phyloP scores from a whole-genome alignment of 2,329 filamentous ascomycete genomes.

The Penicillium sp. region DNA sequence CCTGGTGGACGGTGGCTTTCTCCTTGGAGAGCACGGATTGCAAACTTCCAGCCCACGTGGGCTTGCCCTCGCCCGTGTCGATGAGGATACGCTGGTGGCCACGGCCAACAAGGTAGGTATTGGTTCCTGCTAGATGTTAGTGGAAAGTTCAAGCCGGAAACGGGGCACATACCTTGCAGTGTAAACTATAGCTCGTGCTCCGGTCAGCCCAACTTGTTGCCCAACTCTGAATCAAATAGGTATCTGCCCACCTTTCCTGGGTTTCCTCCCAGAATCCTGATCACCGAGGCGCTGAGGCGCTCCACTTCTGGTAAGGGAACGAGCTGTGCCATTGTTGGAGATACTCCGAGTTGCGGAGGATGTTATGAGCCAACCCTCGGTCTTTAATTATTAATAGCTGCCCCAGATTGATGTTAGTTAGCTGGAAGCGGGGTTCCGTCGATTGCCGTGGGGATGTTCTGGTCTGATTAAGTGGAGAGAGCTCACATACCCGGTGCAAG shows the following conservation, averaged over 20 bases:
- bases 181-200: conserved; percentile 45
- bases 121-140: conserved; percentile 58
- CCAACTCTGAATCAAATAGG: not conserved
- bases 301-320: conserved; percentile 67
- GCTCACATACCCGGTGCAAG: not conserved
- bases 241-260: conserved; percentile 64
- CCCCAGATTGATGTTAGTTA: not conserved
- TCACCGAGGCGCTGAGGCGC: conserved; percentile 69
- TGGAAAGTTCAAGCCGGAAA: not conserved
- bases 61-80: conserved; percentile 80
- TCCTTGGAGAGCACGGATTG: conserved; percentile 62
- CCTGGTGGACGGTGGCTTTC: conserved; percentile 61
- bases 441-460: not conserved
- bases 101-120: conserved; percentile 86
- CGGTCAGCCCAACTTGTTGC: conserved; percentile 11
- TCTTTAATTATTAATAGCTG: conserved; percentile 2
- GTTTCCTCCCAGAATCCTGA: conserved; percentile 85
- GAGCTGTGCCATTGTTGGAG: conserved; percentile 55
- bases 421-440: not conserved
- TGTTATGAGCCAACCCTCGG: not conserved
- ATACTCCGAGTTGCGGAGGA: not conserved
- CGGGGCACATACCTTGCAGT: conserved; percentile 49
- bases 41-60: conserved; percentile 66
- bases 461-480: not conserved
- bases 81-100: conserved; percentile 71